A percentile compares a stretch with the other conserved stretches of the same genome.
phyloP scores from a whole-genome alignment of 345 rosid species.

The Citrus trifoliata region DNA sequence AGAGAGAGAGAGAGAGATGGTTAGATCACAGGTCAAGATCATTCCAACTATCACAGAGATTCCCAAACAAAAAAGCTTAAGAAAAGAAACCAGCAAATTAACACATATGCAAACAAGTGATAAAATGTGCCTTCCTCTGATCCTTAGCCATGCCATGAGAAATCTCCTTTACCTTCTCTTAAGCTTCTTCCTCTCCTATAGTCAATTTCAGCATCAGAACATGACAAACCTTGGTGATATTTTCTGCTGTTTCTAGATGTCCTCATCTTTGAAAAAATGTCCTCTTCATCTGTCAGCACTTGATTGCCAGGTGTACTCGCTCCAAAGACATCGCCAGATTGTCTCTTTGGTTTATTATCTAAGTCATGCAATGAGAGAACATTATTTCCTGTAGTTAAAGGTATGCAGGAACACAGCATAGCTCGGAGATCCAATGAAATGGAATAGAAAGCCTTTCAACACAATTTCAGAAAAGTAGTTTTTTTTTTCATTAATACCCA shows the following conservation, averaged over 20 bases:
- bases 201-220: conserved; percentile 97
- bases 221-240: conserved; percentile 56
- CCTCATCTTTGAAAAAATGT: conserved; percentile 48
- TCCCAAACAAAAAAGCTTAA: conserved; percentile 22
- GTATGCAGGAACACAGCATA: background rate
- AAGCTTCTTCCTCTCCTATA: conserved; percentile 92
- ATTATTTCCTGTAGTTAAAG: conserved; percentile 4
- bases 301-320: conserved; percentile 39
- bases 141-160: conserved; percentile 43
- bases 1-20: conserved; percentile 9
- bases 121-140: background rate
- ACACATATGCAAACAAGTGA: conserved; percentile 22
- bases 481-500: background rate
- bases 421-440: background rate
- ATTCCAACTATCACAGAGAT: conserved; percentile 35
- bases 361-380: conserved; percentile 19
- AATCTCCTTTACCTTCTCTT: conserved; percentile 73
- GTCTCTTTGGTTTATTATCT: conserved; percentile 51
- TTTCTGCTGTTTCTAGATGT: conserved; percentile 65
- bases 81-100: conserved; percentile 26
- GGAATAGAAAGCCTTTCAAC: background rate
- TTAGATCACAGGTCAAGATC: conserved; percentile 43
- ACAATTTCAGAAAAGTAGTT: background rate
- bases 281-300: conserved; percentile 47
- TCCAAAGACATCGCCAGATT: conserved; percentile 36